A percentile compares a stretch with the other conserved stretches of the same genome.
Conservation (phyloP, 257 asterid species). For the Solanum clarkiae region DNA sequence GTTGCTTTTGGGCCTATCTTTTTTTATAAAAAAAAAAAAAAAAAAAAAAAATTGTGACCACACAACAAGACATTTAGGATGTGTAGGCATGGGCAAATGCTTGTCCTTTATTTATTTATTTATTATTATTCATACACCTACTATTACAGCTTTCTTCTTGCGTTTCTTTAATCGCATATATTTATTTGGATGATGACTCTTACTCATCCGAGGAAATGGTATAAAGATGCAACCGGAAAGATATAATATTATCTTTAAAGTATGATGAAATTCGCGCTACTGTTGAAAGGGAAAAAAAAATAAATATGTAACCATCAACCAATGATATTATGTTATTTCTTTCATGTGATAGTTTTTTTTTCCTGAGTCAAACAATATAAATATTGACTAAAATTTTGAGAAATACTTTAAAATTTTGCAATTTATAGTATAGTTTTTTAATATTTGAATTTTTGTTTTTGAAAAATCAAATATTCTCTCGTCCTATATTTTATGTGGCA, state of each 20-base stretch:
- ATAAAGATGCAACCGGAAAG: background rate
- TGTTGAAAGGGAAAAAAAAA: background rate
- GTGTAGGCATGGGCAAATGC: conserved; percentile 11
- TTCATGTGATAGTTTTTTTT: too few relatives aligned
- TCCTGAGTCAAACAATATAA: too few relatives aligned
- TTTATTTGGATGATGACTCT: background rate
- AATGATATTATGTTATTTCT: background rate
- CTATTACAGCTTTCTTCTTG: background rate
- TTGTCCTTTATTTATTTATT: background rate
- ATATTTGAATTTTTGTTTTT: too few relatives aligned
- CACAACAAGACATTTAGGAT: background rate
- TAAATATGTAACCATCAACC: background rate
- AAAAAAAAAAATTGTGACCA: background rate
- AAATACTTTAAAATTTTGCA: too few relatives aligned
- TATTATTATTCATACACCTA: background rate
- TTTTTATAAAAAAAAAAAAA: background rate
- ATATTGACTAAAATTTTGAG: too few relatives aligned
- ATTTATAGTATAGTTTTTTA: too few relatives aligned
- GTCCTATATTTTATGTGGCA: too few relatives aligned
- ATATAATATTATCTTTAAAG: background rate
- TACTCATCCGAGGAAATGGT: background rate
- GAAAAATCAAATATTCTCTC: too few relatives aligned
- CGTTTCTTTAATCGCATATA: background rate
- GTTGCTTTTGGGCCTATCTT: background rate
- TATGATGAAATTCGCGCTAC: background rate